Conservation (phyloP, 2,329 filamentous ascomycete genomes). For the Arthrinium puccinioides region DNA sequence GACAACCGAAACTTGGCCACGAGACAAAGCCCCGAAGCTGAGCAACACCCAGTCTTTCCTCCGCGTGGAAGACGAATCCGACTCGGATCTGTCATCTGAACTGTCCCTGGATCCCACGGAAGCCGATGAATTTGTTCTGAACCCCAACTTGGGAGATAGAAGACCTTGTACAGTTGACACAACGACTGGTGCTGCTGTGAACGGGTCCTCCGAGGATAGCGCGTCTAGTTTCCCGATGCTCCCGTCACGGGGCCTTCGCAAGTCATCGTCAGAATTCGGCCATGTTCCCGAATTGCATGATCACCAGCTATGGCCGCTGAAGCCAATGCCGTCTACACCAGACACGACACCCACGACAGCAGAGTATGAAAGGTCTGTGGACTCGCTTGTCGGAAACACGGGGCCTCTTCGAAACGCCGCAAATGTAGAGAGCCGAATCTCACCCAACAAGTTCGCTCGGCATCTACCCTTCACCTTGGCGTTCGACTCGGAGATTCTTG, state of each 20-base stretch:
- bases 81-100: slow-evolving; percentile 57
- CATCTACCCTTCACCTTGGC: slow-evolving; percentile 77
- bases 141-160: slow-evolving; percentile 13
- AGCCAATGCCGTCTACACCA: slow-evolving; percentile 42
- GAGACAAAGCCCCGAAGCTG: slow-evolving; percentile 14
- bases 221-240: slow-evolving; percentile 40
- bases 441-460: slow-evolving; percentile 34
- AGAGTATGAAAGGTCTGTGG: slow-evolving; percentile 25
- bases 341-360: slow-evolving; percentile 38
- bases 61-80: slow-evolving; percentile 35
- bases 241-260: slow-evolving; percentile 37
- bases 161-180: slow-evolving; percentile 21
- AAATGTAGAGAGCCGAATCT: slow-evolving; percentile 10
- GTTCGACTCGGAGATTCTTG: slow-evolving; percentile 71
- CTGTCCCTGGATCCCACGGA: slow-evolving; percentile 45
- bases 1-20: slow-evolving; percentile 44
- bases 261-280: slow-evolving; percentile 30
- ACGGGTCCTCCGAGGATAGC: slow-evolving; percentile 10
- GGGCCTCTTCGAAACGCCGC: slow-evolving; percentile 28
- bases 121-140: slow-evolving; percentile 20
- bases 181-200: too few relatives aligned
- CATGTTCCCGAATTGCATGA: slow-evolving; percentile 30
- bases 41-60: slow-evolving; percentile 15
- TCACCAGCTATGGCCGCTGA: slow-evolving; percentile 33
- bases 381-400: slow-evolving; percentile 25